Base-by-base conservation (phyloP, 352 stramenopile genomes). In the Stephanocyclus meneghinianus region DNA sequence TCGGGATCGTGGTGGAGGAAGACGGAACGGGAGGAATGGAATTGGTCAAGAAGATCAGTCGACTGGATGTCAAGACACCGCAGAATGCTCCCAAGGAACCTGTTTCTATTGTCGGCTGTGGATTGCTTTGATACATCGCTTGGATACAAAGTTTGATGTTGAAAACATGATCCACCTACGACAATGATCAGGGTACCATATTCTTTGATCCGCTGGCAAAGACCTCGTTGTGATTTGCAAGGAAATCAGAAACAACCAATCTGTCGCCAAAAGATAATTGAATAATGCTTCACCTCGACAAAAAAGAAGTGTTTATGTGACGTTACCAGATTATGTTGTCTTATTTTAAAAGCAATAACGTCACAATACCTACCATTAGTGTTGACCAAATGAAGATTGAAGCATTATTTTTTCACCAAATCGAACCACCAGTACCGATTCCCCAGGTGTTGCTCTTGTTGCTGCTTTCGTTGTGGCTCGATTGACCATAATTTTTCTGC, bases 31-130 rank as follows among this genome's bases (percentile, higher is more conserved):
- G 65, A 15, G 78, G 78, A 6, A 80, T 87, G 72, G 79, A 89
- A 66, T 48, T 88, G 6, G 81, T 90, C 0, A 79, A 71, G 37
- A 74, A 71, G 32, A 89, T 91, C 53, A 87, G 84, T 50, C 78
- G 76, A 44, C 74, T 91, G 4, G 72, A 83, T 60, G 86, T 91
- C 0, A 76, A 83, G 61, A 74, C 78, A 26, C 86, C 86, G 0
- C 83, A 88, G 50, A 91, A 91, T 79, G 70, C 42, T 61, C 86
- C 86, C 3, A 88, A 84, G 30, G 64, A 79, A 6, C 53, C 74
- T 47, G 71, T 91, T 1, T 75, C 44, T 26, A 91, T 91, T 74
- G 60, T 90, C 44, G 73, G 65, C 2, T 88, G 81, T 64, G 86
- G 86, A 18, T 30, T 88, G 16, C 18, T 89, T 29, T 48, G 18